Evolutionary conservation across 805 yeast genomes (phyloP).

Genomic region (Cyberlindnera veronae): DNA sequence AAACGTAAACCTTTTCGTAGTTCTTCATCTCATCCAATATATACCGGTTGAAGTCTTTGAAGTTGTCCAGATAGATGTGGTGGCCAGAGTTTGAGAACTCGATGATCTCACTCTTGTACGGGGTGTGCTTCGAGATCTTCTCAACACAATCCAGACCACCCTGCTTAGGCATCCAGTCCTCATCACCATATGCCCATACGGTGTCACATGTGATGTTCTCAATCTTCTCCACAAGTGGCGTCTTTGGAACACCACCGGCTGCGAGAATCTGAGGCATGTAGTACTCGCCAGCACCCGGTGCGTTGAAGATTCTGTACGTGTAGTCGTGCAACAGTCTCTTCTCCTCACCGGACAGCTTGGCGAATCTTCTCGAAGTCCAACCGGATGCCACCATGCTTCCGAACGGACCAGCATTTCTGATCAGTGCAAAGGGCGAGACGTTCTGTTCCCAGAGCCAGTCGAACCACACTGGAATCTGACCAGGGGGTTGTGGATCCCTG

Average conservation of each 20-base stretch:
- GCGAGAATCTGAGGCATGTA: slow-evolving; percentile 78
- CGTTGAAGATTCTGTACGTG: slow-evolving; percentile 79
- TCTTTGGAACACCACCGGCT: slow-evolving; percentile 88
- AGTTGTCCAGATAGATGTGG: slow-evolving; percentile 74
- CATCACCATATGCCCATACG: slow-evolving; percentile 82
- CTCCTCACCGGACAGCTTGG: slow-evolving; percentile 41
- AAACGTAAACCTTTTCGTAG: slow-evolving; percentile 14
- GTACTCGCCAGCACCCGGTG: slow-evolving; percentile 91
- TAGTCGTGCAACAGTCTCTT: slow-evolving; percentile 70
- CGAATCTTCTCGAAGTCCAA: slow-evolving; percentile 84
- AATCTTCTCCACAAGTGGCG: slow-evolving; percentile 53
- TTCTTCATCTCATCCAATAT: slow-evolving; percentile 49
- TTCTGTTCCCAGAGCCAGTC: slow-evolving; percentile 79
- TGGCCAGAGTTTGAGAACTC: slow-evolving; percentile 64
- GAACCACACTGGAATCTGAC: slow-evolving; percentile 72
- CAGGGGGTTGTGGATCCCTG: slow-evolving; percentile 38
- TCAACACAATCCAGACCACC: slow-evolving; percentile 36
- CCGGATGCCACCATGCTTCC: slow-evolving; percentile 86
- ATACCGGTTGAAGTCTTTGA: slow-evolving; percentile 47
- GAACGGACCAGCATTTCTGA: slow-evolving; percentile 71
- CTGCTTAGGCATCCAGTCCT: slow-evolving; percentile 59
- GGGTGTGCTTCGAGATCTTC: slow-evolving; percentile 22
- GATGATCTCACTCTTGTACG: slow-evolving; percentile 32
- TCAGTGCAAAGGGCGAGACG: slow-evolving; percentile 79
- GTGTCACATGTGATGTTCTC: slow-evolving; percentile 53